A percentile compares a stretch with the other conserved stretches of the same genome.
Conservation (phyloP, 2,329 filamentous ascomycete genomes). For the Verticillium nubilum region DNA sequence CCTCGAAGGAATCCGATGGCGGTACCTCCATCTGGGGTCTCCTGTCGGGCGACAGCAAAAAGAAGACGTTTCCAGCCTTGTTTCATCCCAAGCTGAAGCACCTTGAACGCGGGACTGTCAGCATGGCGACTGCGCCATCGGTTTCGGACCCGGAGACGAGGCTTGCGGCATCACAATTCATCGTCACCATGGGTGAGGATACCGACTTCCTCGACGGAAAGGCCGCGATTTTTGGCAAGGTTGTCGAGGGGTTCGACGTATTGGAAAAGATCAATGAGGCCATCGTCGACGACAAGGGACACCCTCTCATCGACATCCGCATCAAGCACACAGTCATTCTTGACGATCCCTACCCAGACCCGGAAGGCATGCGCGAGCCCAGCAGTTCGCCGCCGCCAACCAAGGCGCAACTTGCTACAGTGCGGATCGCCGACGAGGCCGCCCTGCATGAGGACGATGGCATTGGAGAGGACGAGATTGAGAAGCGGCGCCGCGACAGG, state of each 20-base stretch:
- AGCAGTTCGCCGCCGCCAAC: constrained; percentile 75
- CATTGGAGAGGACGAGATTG: constrained; percentile 70
- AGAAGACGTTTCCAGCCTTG: constrained; percentile 76
- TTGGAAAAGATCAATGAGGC: constrained; percentile 89
- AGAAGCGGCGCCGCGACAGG: constrained; percentile 75
- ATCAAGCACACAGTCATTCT: constrained; percentile 89
- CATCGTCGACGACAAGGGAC: constrained; percentile 79
- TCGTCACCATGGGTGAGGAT: constrained; percentile 84
- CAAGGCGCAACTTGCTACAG: constrained; percentile 81
- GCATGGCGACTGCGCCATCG: constrained; percentile 88
- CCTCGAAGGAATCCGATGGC: constrained; percentile 80
- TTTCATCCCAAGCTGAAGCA: constrained; percentile 87
- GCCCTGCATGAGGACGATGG: constrained; percentile 67
- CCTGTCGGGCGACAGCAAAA: constrained; percentile 59
- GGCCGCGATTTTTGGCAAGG: constrained; percentile 90
- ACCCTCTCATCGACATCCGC: constrained; percentile 88
- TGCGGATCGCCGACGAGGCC: constrained; percentile 87
- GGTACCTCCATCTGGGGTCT: constrained; percentile 91
- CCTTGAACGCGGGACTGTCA: constrained; percentile 82
- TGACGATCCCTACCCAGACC: constrained; percentile 89
- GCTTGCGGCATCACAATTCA: constrained; percentile 85
- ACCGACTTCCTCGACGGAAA: constrained; percentile 89
- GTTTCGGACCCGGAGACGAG: constrained; percentile 73
- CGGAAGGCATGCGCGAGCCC: constrained; percentile 68
- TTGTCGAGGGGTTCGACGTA: constrained; percentile 92